Conservation (phyloP, 768 basidiomycete genomes). For the Lanmaoa pseudosensibilis region DNA sequence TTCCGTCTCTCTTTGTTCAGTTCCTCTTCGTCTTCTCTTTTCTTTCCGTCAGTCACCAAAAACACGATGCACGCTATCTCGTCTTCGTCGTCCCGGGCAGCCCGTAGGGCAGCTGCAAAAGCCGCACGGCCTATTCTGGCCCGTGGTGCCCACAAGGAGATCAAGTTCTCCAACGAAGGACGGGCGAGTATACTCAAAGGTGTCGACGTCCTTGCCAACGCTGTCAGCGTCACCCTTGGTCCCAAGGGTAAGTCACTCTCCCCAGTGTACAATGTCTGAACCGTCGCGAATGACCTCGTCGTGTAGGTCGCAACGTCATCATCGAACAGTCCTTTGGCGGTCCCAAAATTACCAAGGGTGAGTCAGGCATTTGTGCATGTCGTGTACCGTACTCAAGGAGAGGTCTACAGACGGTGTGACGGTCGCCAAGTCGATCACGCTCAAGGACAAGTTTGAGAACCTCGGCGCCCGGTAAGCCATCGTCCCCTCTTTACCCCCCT, state of each 20-base stretch:
- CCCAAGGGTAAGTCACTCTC: constrained; percentile 74
- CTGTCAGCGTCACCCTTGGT: constrained; percentile 93
- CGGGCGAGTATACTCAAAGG: constrained; percentile 92
- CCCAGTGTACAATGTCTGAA: too few species aligned
- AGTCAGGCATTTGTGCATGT: constrained; percentile 15
- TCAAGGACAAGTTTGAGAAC: constrained; percentile 99
- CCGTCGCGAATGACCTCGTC: constrained; percentile 14
- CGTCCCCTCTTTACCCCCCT: background rate
- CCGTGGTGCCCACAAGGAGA: constrained; percentile 90
- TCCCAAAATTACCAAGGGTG: constrained; percentile 95
- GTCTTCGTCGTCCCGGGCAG: constrained; percentile 58
- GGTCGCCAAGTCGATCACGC: constrained; percentile 90
- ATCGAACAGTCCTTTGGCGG: constrained; percentile 91
- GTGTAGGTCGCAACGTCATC: constrained; percentile 90
- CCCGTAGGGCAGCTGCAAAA: constrained; percentile 66
- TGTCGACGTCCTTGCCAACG: constrained; percentile 95
- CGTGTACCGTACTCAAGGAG: constrained; percentile 2
- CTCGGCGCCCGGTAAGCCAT: constrained; percentile 88
- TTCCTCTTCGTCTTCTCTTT: background rate
- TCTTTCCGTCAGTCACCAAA: constrained; percentile 17
- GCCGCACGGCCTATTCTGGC: constrained; percentile 52
- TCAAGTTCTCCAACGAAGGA: constrained; percentile 95
- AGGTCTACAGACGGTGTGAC: constrained; percentile 84
- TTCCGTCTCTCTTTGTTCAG: background rate
- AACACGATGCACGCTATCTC: constrained; percentile 70